phyloP scores from a whole-genome alignment of 106 monocot species.

The Phalaenopsis equestris region DNA sequence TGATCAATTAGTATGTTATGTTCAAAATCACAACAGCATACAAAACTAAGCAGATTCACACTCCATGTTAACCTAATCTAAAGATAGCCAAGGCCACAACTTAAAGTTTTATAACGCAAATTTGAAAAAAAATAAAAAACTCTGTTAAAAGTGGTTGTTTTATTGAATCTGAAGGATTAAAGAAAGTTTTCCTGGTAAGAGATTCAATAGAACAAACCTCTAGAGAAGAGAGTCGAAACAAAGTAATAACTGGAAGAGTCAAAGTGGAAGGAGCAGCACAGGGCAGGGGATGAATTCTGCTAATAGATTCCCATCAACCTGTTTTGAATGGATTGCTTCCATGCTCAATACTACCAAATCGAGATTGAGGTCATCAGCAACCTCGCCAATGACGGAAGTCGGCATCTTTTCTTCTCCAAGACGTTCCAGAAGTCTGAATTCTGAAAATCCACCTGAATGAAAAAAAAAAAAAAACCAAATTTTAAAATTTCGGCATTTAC shows the following conservation, averaged over 20 bases:
- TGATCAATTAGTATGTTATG: too few relatives aligned
- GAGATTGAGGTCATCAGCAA: conserved; percentile 83
- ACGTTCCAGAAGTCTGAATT: conserved; percentile 82
- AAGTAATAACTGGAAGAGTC: conserved; percentile 1
- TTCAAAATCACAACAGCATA: too few relatives aligned
- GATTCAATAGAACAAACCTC: background rate
- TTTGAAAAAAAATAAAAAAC: too few relatives aligned
- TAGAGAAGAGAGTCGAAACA: background rate
- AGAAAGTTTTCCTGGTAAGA: too few relatives aligned
- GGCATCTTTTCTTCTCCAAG: conserved; percentile 93
- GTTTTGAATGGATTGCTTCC: conserved; percentile 96
- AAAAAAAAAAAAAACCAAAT: background rate
- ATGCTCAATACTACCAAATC: conserved; percentile 95
- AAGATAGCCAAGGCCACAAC: too few relatives aligned
- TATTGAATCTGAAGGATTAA: too few relatives aligned
- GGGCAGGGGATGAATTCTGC: conserved; percentile 98
- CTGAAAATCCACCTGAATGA: conserved; percentile 70
- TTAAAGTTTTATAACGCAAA: too few relatives aligned
- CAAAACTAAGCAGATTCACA: too few relatives aligned
- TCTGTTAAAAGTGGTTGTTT: too few relatives aligned
- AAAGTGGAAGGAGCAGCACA: conserved; percentile 86
- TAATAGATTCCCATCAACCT: conserved; percentile 92
- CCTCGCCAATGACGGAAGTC: conserved; percentile 89
- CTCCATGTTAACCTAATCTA: too few relatives aligned
- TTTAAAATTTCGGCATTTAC: too few relatives aligned